Evolutionary conservation across 805 yeast genomes (phyloP).

Genomic region (Kluyveromyces siamensis): DNA sequence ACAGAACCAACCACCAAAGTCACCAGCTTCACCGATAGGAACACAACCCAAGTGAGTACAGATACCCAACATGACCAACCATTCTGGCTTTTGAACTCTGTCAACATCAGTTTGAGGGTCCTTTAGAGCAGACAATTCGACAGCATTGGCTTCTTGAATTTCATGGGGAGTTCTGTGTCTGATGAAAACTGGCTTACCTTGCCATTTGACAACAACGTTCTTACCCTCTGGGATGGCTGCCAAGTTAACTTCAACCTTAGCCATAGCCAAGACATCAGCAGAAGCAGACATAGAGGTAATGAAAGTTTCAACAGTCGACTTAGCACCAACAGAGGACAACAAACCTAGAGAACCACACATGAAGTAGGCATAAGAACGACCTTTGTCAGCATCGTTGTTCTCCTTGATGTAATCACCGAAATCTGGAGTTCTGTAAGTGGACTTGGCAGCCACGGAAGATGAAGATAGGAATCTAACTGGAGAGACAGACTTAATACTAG

Average conservation of each 20-base stretch:
- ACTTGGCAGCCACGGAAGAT: conserved; percentile 37
- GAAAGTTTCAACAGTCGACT: conserved; percentile 91
- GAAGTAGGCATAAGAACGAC: conserved; percentile 87
- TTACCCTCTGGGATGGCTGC: conserved; percentile 93
- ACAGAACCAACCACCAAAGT: conserved; percentile 99
- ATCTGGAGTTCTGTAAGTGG: conserved; percentile 88
- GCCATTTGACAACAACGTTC: conserved; percentile 98
- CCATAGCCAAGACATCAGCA: conserved; percentile 98
- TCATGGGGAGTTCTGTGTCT: conserved; percentile 96
- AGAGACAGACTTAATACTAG: conserved; percentile 12
- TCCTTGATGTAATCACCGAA: conserved; percentile 72
- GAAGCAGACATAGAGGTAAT: conserved; percentile 93
- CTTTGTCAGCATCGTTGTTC: conserved; percentile 58
- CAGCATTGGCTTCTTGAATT: conserved; percentile 86
- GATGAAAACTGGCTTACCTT: conserved; percentile 98
- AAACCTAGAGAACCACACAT: conserved; percentile 96
- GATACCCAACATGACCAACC: conserved; percentile 98
- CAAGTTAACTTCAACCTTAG: conserved; percentile 95
- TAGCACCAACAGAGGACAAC: conserved; percentile 87
- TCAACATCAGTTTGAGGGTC: conserved; percentile 92
- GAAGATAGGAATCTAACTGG: conserved; percentile 20
- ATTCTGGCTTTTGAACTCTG: conserved; percentile 94
- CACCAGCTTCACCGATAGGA: conserved; percentile 99
- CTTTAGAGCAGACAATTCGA: conserved; percentile 70
- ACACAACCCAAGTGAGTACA: conserved; percentile 99